These are phyloP conservation scores for Leccinum truebloodii DNA, from an alignment of 768 basidiomycete genomes.

Conservation along the genomic window DNA sequence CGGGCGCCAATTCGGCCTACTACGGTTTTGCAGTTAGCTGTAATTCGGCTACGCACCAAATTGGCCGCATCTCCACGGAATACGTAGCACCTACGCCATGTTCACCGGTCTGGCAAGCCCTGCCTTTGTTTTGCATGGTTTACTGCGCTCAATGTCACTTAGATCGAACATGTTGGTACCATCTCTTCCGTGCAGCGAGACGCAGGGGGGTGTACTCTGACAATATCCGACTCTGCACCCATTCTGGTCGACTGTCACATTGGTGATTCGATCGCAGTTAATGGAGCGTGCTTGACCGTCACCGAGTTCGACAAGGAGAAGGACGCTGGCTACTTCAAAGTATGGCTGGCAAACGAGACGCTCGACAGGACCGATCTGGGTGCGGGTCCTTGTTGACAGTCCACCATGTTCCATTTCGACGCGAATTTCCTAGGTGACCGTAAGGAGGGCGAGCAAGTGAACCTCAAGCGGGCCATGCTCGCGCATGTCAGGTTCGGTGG, in stretches of 20 bases:
- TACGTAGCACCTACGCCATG: constrained; percentile 40
- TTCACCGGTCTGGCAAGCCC: constrained; percentile 76
- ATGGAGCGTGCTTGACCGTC: constrained; percentile 89
- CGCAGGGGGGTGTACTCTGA: constrained; percentile 78
- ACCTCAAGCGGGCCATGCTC: constrained; percentile 94
- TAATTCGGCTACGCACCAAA: no score
- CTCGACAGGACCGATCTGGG: constrained; percentile 89
- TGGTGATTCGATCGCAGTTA: constrained; percentile 93
- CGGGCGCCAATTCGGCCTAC: no score
- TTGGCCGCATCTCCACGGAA: no score
- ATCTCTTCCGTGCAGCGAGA: constrained; percentile 67
- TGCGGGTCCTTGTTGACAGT: constrained; percentile 29
- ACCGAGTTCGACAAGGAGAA: constrained; percentile 70
- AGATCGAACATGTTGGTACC: constrained; percentile 91
- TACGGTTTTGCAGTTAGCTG: no score
- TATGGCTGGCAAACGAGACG: constrained; percentile 97
- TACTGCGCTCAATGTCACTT: constrained; percentile 13
- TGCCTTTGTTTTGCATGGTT: background rate
- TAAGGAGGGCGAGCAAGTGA: constrained; percentile 76
- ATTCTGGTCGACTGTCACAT: constrained; percentile 88
- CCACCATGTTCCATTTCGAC: constrained; percentile 7
- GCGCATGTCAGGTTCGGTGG: constrained; percentile 92
- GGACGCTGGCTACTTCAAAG: constrained; percentile 81
- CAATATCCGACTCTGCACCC: constrained; percentile 64
- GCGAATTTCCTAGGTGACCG: constrained; percentile 60